phyloP scores from a whole-genome alignment of 352 stramenopile genomes.

The Globisporangium sylvaticum region DNA sequence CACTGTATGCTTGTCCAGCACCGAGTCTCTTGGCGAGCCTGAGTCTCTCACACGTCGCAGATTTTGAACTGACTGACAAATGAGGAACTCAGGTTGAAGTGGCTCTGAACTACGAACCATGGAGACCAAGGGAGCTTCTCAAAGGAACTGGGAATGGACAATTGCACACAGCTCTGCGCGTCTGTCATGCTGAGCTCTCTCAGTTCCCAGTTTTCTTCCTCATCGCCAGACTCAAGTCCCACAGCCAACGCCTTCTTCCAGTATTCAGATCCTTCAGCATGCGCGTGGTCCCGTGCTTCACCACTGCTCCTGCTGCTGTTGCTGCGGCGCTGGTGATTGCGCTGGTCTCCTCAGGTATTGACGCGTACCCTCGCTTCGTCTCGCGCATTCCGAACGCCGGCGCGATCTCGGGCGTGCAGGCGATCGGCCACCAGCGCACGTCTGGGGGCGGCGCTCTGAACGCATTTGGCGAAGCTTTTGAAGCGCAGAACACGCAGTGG shows the following conservation, averaged over 20 bases:
- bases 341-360: background rate
- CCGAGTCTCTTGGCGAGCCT: background rate
- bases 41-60: constrained; percentile 7
- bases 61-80: background rate
- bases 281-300: background rate
- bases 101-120: background rate
- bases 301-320: background rate
- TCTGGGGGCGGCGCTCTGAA: constrained; percentile 51
- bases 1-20: background rate
- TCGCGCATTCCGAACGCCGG: constrained; percentile 56
- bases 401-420: constrained; percentile 37
- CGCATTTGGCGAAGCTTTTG: constrained; percentile 59
- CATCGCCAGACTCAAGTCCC: background rate
- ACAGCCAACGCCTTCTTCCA: background rate
- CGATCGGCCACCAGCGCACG: constrained; percentile 50
- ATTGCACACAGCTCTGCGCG: background rate
- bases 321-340: background rate
- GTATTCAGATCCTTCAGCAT: background rate
- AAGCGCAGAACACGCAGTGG: constrained; percentile 35
- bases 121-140: too few species aligned
- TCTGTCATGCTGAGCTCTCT: background rate
- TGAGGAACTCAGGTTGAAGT: background rate
- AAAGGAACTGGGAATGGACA: background rate
- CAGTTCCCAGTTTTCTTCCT: background rate
- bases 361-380: constrained; percentile 45